Evolutionary conservation across 257 asterid species (phyloP), one percentile per base, ranked within the genome.

Genomic region (Orobanche coerulescens): DNA sequence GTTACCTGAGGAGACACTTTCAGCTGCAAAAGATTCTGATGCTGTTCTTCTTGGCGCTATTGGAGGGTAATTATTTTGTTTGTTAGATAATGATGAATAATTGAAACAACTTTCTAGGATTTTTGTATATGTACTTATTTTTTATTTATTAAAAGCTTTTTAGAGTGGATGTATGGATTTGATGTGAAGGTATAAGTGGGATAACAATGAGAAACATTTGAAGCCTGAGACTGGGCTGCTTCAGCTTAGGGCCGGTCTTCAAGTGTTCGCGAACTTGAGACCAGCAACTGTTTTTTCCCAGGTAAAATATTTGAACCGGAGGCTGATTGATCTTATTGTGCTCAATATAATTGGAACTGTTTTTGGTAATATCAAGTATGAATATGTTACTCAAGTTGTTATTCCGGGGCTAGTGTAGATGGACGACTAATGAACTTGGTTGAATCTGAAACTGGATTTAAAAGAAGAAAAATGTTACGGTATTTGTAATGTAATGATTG

Each of bases 31-130:
- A 87, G 77, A 68, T 61, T 87, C 97, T 47, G 87, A 89, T 76
- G 99, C 96, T 47, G 87, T 90, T 77, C 92, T 93, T 61, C 97
- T 93, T 39, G 99, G 99, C 66, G 97, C 99, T 30, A 89, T 93
- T 71, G 99, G 99, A 82, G 99, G 99, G 97, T 88, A 77, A 68
- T 24, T 22, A 2, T 65, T 40, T 1, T 24, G 36, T 0, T 49
- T 46, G 18, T 40, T 4, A 20, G 33, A 62, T 22, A 8, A 16
- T 40, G 33, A 34, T 49, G 57, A 54, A 28, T 4, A 22, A 15
- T 47, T 49, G 40, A 19, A 37, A 19, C 49, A 13, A 8, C 30
- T 16, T 33, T 52, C 52, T 15, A 42, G 26, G 49, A 30, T 51
- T 43, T 71, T 12, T 51, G 5, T 30, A 33, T 4, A 44, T 3